Conservation (phyloP, 176 grass and related monocot genomes). For the Typha latifolia region DNA sequence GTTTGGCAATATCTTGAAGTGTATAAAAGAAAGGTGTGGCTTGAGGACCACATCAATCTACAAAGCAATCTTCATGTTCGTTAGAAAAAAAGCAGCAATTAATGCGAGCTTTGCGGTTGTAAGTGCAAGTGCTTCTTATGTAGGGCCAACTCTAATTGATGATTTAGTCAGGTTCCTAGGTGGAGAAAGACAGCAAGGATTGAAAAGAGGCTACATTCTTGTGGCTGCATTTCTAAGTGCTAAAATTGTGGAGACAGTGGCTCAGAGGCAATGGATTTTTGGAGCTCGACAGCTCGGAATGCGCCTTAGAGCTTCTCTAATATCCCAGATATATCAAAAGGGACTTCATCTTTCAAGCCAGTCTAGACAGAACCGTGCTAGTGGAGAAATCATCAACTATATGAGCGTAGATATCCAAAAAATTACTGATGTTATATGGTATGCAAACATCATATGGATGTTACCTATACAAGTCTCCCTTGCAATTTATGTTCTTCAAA, state of each 20-base stretch:
- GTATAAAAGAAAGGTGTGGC: constrained; percentile 49
- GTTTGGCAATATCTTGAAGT: constrained; percentile 49
- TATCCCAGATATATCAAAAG: constrained; percentile 90
- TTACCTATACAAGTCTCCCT: constrained; percentile 75
- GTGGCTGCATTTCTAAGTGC: constrained; percentile 61
- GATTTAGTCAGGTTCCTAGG: constrained; percentile 76
- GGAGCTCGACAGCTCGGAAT: constrained; percentile 68
- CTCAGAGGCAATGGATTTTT: constrained; percentile 88
- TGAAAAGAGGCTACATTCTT: constrained; percentile 63
- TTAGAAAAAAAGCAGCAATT: constrained; percentile 59
- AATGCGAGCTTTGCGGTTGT: constrained; percentile 82
- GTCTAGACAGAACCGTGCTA: constrained; percentile 72
- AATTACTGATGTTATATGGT: constrained; percentile 86
- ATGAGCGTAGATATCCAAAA: constrained; percentile 98
- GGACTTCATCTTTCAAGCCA: constrained; percentile 65
- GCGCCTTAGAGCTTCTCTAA: constrained; percentile 61
- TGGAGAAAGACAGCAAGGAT: constrained; percentile 59
- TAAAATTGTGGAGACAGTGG: constrained; percentile 69
- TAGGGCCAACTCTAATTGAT: constrained; percentile 84
- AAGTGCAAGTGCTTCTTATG: constrained; percentile 71
- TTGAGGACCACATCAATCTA: constrained; percentile 59
- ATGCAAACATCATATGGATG: constrained; percentile 88
- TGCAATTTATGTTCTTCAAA: constrained; percentile 68
- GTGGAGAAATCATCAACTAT: constrained; percentile 96
- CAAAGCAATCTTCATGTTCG: constrained; percentile 64